phyloP scores from a whole-genome alignment of 129 eudicot genomes.

The Tagetes patula region DNA sequence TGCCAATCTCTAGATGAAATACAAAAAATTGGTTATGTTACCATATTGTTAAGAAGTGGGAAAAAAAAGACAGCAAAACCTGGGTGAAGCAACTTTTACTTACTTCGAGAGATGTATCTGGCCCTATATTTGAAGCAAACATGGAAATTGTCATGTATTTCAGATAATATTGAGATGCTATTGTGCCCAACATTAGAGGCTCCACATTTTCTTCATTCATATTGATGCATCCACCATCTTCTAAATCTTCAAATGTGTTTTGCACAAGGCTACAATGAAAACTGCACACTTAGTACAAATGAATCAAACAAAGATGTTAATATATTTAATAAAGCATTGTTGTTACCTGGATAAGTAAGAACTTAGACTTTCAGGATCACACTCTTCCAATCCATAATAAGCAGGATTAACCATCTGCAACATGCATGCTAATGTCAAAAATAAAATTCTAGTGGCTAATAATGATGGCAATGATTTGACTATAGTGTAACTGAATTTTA shows the following conservation, averaged over 20 bases:
- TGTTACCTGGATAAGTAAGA: conserved; percentile 86
- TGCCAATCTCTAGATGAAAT: not conserved
- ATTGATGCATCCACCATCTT: conserved; percentile 90
- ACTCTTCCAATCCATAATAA: conserved; percentile 86
- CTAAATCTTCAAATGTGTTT: conserved; percentile 92
- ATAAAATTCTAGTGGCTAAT: conserved; percentile 15
- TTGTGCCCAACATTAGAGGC: conserved; percentile 78
- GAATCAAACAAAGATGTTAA: conserved; percentile 8
- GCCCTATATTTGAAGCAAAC: conserved; percentile 91
- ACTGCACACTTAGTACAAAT: conserved; percentile 5
- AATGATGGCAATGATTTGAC: not conserved
- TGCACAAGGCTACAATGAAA: conserved; percentile 60
- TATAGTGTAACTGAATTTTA: not conserved
- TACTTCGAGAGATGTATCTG: conserved; percentile 92
- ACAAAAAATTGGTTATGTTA: not conserved
- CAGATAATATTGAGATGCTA: conserved; percentile 93
- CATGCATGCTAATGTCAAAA: conserved; percentile 20
- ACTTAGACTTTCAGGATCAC: conserved; percentile 73
- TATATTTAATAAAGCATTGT: conserved; percentile 13
- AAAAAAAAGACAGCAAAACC: not conserved
- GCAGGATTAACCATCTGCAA: conserved; percentile 88
- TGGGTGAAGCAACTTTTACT: conserved; percentile 22
- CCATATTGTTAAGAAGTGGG: not conserved
- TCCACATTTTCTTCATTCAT: conserved; percentile 78
- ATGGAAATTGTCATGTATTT: conserved; percentile 83